A percentile compares a stretch with the other conserved stretches of the same genome.
Evolutionary conservation across 805 yeast species (phyloP).

Genomic region (Maudiozyma barnettii): DNA sequence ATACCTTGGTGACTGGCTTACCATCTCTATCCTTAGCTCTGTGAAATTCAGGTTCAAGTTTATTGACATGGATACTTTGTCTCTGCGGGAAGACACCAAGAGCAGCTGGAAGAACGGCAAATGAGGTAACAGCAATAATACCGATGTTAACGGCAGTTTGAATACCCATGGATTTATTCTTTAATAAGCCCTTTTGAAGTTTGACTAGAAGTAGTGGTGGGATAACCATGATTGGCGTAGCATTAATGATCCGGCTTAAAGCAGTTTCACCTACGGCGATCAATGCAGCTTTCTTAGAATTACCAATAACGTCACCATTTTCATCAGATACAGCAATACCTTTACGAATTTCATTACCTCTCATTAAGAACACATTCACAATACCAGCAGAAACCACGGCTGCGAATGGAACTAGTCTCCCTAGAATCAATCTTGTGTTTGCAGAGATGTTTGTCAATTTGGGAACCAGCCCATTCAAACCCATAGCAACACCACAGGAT

Average conservation of each 20-base stretch:
- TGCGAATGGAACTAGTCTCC: slow-evolving; percentile 93
- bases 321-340: slow-evolving; percentile 68
- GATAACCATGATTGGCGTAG: slow-evolving; percentile 94
- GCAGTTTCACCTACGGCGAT: slow-evolving; percentile 97
- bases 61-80: slow-evolving; percentile 46
- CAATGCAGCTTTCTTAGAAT: slow-evolving; percentile 77
- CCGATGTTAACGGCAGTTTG: slow-evolving; percentile 76
- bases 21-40: slow-evolving; percentile 57
- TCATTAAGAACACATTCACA: slow-evolving; percentile 92
- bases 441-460: slow-evolving; percentile 63
- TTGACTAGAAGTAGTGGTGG: slow-evolving; percentile 81
- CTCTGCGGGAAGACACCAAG: slow-evolving; percentile 92
- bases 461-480: slow-evolving; percentile 87
- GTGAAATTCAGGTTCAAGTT: slow-evolving; percentile 57
- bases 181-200: slow-evolving; percentile 62
- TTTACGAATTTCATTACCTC: slow-evolving; percentile 84
- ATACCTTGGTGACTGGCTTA: slow-evolving; percentile 45
- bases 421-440: slow-evolving; percentile 56
- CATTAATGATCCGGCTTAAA: slow-evolving; percentile 85
- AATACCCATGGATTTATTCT: slow-evolving; percentile 53
- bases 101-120: slow-evolving; percentile 87
- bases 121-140: slow-evolving; percentile 73
- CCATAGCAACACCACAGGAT: slow-evolving; percentile 91
- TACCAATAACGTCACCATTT: slow-evolving; percentile 58
- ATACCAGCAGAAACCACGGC: slow-evolving; percentile 97